phyloP scores from a whole-genome alignment of 2,329 filamentous ascomycete species.

The Pseudomassariella vexata region DNA sequence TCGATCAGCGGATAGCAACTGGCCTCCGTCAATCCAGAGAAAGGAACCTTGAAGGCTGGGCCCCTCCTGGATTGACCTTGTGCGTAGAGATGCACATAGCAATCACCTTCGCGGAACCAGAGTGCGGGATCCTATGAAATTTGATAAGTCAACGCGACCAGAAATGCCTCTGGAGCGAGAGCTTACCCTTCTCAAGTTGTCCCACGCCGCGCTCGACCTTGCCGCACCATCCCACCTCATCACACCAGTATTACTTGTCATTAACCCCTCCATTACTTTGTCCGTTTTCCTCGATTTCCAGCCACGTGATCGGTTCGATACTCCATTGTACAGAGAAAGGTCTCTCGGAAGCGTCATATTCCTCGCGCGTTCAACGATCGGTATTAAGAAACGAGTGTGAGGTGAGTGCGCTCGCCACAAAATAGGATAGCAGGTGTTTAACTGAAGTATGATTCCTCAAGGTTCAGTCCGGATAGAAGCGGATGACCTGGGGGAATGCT shows the following conservation, averaged over 20 bases:
- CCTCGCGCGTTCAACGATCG: slow-evolving; percentile 4
- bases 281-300: slow-evolving; percentile 29
- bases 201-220: slow-evolving; percentile 37
- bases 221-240: slow-evolving; percentile 47
- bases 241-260: slow-evolving; percentile 23
- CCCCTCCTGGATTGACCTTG: slow-evolving; percentile 58
- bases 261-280: slow-evolving; percentile 22
- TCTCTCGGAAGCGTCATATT: slow-evolving; percentile 11
- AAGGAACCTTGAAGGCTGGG: slow-evolving; percentile 62
- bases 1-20: slow-evolving; percentile 57
- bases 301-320: slow-evolving; percentile 25
- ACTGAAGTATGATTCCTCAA: too few species aligned
- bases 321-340: slow-evolving; percentile 24
- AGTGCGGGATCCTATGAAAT: slow-evolving; percentile 60
- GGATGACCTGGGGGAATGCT: too few species aligned
- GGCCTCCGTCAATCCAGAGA: slow-evolving; percentile 48
- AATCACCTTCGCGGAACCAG: slow-evolving; percentile 63
- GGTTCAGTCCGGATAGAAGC: too few species aligned
- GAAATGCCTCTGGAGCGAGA: not conserved
- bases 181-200: slow-evolving; percentile 41
- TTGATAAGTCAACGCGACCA: slow-evolving; percentile 2
- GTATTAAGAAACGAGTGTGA: not conserved
- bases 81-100: slow-evolving; percentile 63
- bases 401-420: too few species aligned
- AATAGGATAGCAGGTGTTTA: not conserved